Evolutionary conservation across 2,329 filamentous ascomycete species (phyloP).

Genomic region (Paecilomyces sp.): DNA sequence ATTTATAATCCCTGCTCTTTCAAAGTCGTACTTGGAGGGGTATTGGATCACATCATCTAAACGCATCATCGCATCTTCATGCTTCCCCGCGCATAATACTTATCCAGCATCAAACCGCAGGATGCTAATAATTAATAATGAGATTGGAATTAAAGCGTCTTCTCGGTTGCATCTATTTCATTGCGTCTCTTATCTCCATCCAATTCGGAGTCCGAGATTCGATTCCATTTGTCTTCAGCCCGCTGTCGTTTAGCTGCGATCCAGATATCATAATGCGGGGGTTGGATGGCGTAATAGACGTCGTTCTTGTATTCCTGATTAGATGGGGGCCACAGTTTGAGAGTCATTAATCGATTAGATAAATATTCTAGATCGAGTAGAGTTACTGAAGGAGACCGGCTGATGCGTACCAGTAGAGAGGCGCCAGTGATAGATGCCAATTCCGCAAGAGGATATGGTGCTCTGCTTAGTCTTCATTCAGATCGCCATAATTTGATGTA

Average conservation of each 20-base stretch:
- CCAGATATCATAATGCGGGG: not conserved
- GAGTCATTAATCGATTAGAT: not conserved
- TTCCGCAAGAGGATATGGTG: not conserved
- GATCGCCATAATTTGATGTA: not conserved
- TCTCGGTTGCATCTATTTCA: too few species aligned
- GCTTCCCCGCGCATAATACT: not conserved
- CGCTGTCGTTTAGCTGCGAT: not conserved
- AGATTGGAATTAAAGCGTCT: not conserved
- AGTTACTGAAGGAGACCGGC: too few species aligned
- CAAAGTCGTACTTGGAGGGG: not conserved
- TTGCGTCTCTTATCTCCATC: not conserved
- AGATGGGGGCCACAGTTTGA: not conserved
- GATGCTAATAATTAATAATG: not conserved
- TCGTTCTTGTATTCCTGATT: constrained; percentile 3
- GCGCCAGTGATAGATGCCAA: too few species aligned
- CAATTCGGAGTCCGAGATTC: not conserved
- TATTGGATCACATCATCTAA: not conserved
- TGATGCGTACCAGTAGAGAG: too few species aligned
- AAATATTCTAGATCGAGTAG: too few species aligned
- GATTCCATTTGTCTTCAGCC: not conserved
- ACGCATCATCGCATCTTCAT: not conserved
- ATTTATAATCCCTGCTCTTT: not conserved
- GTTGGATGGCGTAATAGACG: not conserved
- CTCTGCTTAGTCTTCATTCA: not conserved
- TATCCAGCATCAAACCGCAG: not conserved